Conservation (phyloP, 208 protist genomes). For the Trichomonas gallinae region DNA sequence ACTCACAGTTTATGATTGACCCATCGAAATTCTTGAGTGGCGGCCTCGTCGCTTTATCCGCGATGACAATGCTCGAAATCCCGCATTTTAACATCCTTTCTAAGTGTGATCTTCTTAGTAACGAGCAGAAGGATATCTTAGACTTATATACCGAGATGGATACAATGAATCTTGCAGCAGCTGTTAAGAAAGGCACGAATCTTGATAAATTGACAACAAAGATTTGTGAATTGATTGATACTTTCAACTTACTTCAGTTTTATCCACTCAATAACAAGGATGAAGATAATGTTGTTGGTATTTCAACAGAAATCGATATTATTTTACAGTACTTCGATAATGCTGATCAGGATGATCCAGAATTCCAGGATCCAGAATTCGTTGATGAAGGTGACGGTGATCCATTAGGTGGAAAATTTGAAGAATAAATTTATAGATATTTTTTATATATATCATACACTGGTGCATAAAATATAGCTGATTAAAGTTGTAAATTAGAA, state of each 20-base stretch:
- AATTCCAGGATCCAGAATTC: background rate
- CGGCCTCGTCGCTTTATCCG: background rate
- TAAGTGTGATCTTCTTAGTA: background rate
- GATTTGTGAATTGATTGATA: background rate
- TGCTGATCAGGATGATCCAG: background rate
- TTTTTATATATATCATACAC: too few relatives aligned
- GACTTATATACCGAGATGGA: background rate
- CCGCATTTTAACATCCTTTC: constrained; percentile 14
- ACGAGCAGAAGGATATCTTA: background rate
- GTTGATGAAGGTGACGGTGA: background rate
- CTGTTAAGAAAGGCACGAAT: background rate
- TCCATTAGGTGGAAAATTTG: background rate
- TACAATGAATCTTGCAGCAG: background rate
- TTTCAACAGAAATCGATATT: background rate
- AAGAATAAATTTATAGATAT: too few relatives aligned
- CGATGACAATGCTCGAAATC: background rate
- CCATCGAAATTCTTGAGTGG: constrained; percentile 19
- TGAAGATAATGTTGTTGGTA: background rate
- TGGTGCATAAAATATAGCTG: too few relatives aligned
- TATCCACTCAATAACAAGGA: background rate
- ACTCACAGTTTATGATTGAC: constrained; percentile 15
- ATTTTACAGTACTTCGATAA: background rate
- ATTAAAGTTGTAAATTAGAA: too few relatives aligned
- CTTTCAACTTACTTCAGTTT: background rate
- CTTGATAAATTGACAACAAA: background rate